Evolutionary conservation across 495 filamentous ascomycete species (phyloP).

Genomic region (Aspergillus asperescens): DNA sequence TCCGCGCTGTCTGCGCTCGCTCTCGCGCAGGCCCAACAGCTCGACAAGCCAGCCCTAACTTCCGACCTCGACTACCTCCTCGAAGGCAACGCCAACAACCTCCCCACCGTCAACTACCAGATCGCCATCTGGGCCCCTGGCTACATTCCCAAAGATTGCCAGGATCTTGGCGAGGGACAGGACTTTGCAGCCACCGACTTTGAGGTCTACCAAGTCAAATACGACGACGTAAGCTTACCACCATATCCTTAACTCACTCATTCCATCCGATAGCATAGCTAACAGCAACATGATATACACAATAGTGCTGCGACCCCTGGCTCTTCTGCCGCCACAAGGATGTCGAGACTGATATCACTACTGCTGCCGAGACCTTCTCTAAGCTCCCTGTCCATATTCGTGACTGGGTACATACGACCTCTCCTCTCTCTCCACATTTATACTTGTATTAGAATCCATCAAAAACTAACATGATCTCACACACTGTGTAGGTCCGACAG

Average conservation of each 20-base stretch:
- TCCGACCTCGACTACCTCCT: conserved; percentile 10
- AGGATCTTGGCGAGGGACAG: neutral
- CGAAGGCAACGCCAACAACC: conserved; percentile 2
- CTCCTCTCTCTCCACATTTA: neutral
- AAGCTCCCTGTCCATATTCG: neutral
- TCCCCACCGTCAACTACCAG: neutral
- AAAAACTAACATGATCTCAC: neutral
- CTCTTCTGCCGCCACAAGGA: conserved; percentile 10
- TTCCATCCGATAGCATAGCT: neutral
- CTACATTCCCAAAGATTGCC: conserved; percentile 5
- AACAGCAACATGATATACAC: neutral
- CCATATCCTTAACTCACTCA: neutral
- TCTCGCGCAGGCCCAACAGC: neutral
- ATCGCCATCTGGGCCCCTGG: neutral
- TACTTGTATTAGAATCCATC: neutral
- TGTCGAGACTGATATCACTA: neutral
- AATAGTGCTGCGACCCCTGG: conserved; percentile 4
- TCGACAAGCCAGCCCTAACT: conserved; percentile 10
- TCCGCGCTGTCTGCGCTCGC: neutral
- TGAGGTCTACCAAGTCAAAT: conserved; percentile 1
- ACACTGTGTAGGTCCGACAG: conserved; percentile 4
- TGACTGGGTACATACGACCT: neutral
- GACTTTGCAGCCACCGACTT: neutral
- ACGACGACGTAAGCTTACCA: neutral
- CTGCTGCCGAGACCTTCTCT: neutral